phyloP scores from a whole-genome alignment of 1,284 basidiomycete genomes.

The Irpex sp. region DNA sequence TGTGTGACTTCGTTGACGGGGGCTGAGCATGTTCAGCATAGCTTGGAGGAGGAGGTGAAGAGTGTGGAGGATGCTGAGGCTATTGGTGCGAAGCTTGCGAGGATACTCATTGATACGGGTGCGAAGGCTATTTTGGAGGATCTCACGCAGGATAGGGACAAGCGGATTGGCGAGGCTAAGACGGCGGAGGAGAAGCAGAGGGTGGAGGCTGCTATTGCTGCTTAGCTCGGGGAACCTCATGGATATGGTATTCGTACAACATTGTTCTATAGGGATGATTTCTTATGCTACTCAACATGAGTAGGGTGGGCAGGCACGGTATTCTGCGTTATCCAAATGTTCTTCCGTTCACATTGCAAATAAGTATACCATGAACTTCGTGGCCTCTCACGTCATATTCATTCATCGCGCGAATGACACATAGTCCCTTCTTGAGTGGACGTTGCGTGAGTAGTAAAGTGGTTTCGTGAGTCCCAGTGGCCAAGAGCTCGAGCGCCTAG shows the following conservation, averaged over 20 bases:
- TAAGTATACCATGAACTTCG: too few relatives aligned
- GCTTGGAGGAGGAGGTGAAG: constrained; percentile 50
- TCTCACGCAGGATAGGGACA: constrained; percentile 65
- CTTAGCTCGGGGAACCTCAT: constrained; percentile 5
- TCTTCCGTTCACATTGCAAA: too few relatives aligned
- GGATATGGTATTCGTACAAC: neutral
- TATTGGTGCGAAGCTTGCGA: constrained; percentile 66
- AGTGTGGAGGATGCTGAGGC: constrained; percentile 61
- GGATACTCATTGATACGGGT: constrained; percentile 60
- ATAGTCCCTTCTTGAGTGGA: too few relatives aligned
- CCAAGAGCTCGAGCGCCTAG: neutral
- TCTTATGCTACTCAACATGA: too few relatives aligned
- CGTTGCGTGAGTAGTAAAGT: too few relatives aligned
- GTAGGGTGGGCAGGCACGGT: too few relatives aligned
- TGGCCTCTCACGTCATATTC: too few relatives aligned
- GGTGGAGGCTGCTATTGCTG: constrained; percentile 15
- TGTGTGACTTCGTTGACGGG: constrained; percentile 85
- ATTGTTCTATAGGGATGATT: too few relatives aligned
- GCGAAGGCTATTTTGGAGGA: constrained; percentile 78
- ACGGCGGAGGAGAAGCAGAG: constrained; percentile 18
- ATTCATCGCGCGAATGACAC: too few relatives aligned
- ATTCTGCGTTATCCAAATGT: too few relatives aligned
- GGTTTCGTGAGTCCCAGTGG: too few relatives aligned
- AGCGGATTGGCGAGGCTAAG: constrained; percentile 46
- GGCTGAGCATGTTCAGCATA: constrained; percentile 63